Base-by-base conservation (phyloP, 2,329 filamentous ascomycete species). In the Fusarium tricinctum region DNA sequence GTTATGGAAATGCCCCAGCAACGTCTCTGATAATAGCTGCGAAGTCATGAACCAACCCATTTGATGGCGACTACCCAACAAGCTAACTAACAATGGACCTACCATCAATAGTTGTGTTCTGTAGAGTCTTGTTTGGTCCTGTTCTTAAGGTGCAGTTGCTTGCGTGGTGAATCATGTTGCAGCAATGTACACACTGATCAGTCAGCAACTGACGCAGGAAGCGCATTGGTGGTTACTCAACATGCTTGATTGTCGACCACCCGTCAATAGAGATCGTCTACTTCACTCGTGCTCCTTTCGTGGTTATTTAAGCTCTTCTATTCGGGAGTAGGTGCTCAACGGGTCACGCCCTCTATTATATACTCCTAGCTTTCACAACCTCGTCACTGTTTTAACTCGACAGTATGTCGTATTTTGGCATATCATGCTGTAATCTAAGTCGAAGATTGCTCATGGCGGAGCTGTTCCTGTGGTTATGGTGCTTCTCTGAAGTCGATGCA, bases 11-110 rank as follows among this genome's bases (percentile, higher is more conserved):
- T 52, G n/a, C 23, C n/a, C 20, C 7, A 15, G 26, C 45, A 44
- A 42, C 61, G 32, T 58, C 39, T 42, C 42, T 55, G n/a, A 20
- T 63, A n/a, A 19, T 39, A 48, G 43, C 40, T 61, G 15, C 17
- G 26, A 23, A 49, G 33, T 42, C 23, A 47, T 12, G 6, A 9
- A 15, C 28, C 20, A 30, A 43, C 8, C 23, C 26, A 15, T 46
- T 47, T 22, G 35, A 17, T 9, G 8, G 35, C 9, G 17, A n/a
- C 35, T 38, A n/a, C 17, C 17, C 17, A 17, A n/a, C 35, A 38
- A n/a, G n/a, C 17, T n/a, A 38, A 38, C 5, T 17, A 9, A 9
- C 17, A 17, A 38, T 19, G 17, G 17, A 17, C 12, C 35, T n/a
- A 19, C 13, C 30, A 8, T 10, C 17, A 10, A n/a, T n/a, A 17